Evolutionary conservation across 2,329 filamentous ascomycete genomes (phyloP).

Genomic region (Colletotrichum aenigma): DNA sequence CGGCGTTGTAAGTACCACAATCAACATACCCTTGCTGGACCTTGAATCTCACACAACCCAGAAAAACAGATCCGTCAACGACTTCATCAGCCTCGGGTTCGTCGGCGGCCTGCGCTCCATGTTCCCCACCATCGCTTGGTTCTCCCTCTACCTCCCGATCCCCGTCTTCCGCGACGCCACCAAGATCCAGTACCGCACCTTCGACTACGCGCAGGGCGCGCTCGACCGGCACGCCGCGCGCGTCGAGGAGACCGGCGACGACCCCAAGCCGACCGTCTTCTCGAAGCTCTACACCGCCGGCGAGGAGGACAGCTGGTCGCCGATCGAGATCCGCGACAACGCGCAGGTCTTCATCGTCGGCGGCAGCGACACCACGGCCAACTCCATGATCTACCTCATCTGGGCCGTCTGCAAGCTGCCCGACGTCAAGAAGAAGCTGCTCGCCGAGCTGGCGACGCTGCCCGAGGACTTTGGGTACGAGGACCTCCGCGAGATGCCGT

Average conservation of each 20-base stretch:
- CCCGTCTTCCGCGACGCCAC: conserved; percentile 7
- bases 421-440: conserved; percentile 32
- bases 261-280: conserved; percentile 7
- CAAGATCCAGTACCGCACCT: not conserved
- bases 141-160: conserved; percentile 4
- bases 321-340: conserved; percentile 15
- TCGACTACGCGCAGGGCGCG: conserved; percentile 5
- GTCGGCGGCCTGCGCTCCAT: conserved; percentile 6
- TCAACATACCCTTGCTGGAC: fast-evolving
- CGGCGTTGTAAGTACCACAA: conserved; percentile 31
- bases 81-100: conserved; percentile 11
- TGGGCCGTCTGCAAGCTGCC: conserved; percentile 41
- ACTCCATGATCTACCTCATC: conserved; percentile 52
- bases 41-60: not conserved
- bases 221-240: conserved; percentile 8
- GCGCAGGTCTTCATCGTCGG: conserved; percentile 47
- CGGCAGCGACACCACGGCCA: conserved; percentile 57
- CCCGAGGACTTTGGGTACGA: conserved; percentile 30
- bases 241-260: not conserved
- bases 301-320: not conserved
- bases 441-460: conserved; percentile 33
- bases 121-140: not conserved
- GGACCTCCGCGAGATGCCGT: conserved; percentile 40
- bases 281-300: conserved; percentile 10
- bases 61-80: conserved; percentile 11